phyloP scores from a whole-genome alignment of 2,329 filamentous ascomycete species.

The Thielaviopsis euricoi region DNA sequence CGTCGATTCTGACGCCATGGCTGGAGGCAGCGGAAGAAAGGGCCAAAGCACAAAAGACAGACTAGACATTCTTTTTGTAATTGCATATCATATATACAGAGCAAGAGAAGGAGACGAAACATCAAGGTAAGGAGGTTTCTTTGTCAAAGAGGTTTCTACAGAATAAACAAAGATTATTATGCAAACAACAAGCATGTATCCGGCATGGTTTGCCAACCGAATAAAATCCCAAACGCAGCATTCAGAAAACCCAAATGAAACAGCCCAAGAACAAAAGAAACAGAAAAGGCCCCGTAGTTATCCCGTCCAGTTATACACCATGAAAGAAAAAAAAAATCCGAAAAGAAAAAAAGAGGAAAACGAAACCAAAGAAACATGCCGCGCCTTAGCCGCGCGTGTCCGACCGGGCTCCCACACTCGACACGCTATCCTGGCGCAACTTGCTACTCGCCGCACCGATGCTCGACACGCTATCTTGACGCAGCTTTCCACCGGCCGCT shows the following conservation, averaged over 20 bases:
- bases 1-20: constrained; percentile 21
- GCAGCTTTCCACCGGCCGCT: neutral
- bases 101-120: neutral
- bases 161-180: neutral
- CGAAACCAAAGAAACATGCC: neutral
- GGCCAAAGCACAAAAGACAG: neutral
- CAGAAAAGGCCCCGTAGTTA: neutral
- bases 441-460: constrained; percentile 8
- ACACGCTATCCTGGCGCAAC: constrained; percentile 33
- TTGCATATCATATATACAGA: neutral
- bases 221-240: neutral
- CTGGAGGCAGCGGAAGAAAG: constrained; percentile 8
- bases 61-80: neutral
- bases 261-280: neutral
- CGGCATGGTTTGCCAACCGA: neutral
- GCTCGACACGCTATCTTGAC: constrained; percentile 6
- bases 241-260: neutral
- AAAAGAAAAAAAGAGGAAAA: constrained; percentile 1
- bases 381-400: constrained; percentile 1
- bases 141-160: neutral
- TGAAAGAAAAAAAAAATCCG: neutral
- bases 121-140: neutral
- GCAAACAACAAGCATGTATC: neutral
- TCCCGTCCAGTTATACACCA: neutral
- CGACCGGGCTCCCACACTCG: constrained; percentile 26